These are phyloP conservation scores for Setomelanomma holmii DNA, from an alignment of 2,329 filamentous ascomycete genomes.

Conservation along the genomic window DNA sequence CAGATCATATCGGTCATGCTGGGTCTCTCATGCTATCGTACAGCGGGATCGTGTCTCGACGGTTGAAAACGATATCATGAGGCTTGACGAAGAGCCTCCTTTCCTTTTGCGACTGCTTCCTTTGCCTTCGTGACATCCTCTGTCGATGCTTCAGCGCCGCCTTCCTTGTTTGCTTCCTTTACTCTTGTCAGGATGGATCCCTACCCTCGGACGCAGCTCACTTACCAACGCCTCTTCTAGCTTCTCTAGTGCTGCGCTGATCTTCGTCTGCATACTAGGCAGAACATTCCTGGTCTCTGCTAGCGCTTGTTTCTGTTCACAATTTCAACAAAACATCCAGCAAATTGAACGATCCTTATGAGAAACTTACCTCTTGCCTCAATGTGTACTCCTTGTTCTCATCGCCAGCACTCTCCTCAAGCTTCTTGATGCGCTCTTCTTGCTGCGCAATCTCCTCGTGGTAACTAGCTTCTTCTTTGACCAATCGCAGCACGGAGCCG, in stretches of 20 bases:
- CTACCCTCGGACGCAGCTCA: constrained; percentile 26
- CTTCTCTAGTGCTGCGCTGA: constrained; percentile 73
- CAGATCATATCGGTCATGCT: constrained; percentile 16
- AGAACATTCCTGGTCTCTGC: constrained; percentile 89
- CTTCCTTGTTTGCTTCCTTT: constrained; percentile 52
- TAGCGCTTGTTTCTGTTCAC: constrained; percentile 70
- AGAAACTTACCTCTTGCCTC: constrained; percentile 80
- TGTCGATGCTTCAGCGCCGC: constrained; percentile 45
- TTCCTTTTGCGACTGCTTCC: constrained; percentile 50
- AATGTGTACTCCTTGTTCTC: constrained; percentile 80
- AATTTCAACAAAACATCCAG: neutral
- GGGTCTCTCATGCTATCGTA: neutral
- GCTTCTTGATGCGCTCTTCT: constrained; percentile 71
- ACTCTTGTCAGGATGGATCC: constrained; percentile 8
- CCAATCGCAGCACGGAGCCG: constrained; percentile 77
- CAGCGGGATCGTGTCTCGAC: constrained; percentile 1
- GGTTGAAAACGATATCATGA: constrained; percentile 13
- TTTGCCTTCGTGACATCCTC: constrained; percentile 57
- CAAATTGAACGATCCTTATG: too few species aligned
- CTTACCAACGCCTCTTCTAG: constrained; percentile 79
- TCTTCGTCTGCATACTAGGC: constrained; percentile 72
- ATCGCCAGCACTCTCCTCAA: constrained; percentile 68
- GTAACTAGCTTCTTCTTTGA: constrained; percentile 92
- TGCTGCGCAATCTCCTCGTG: constrained; percentile 84
- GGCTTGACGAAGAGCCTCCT: constrained; percentile 47